Evolutionary conservation across 495 filamentous ascomycete genomes (phyloP), one percentile per base, ranked within the genome.

Genomic region (Tuber aestivum): DNA sequence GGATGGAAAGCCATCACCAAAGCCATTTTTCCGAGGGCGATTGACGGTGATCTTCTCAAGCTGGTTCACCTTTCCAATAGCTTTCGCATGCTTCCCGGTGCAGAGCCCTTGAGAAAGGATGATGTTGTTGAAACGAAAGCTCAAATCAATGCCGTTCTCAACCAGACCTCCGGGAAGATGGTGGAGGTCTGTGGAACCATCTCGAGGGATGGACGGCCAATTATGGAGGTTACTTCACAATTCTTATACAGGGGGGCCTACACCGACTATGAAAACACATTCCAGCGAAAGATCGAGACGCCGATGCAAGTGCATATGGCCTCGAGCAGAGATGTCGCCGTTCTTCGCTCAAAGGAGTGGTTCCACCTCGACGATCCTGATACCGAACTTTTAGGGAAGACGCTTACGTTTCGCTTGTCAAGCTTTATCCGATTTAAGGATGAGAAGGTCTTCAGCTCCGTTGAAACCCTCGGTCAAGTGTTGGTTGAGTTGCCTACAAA

Each of bases 1-100:
- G 95, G 95, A 76, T 99, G 95, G 95, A 97, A 99, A 85, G 95
- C 95, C 61, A 97, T 99, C 84, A 97, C 92, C 37, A 97, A 97
- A 87, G 95, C 95, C 0, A 97, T 98, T 83, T 98, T 99, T 88
- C 95, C 95, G 76, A 89, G 92, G 74, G 92, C 89, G 76, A 97
- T 98, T 77, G 95, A 99, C 79, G 95, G 95, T 68, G 95, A 99
- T 83, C 87, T 99, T 56, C 87, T 99, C 69, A 95, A 93, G 85
- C 90, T 99, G 68, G 94, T 99, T 23, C 95, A 99, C 86, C 85
- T 99, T 65, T 97, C 94, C 61, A 99, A 98, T 83, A 90, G 92
- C 71, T 98, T 98, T 90, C 92, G 96, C 77, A 98, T 99, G 96
- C 87, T 97, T 77, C 95, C 96, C 40, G 96, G 95, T 72, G 95